Evolutionary conservation across 83 land plant species (phyloP), one percentile per base, ranked within the genome.

Genomic region (Picea mariana): DNA sequence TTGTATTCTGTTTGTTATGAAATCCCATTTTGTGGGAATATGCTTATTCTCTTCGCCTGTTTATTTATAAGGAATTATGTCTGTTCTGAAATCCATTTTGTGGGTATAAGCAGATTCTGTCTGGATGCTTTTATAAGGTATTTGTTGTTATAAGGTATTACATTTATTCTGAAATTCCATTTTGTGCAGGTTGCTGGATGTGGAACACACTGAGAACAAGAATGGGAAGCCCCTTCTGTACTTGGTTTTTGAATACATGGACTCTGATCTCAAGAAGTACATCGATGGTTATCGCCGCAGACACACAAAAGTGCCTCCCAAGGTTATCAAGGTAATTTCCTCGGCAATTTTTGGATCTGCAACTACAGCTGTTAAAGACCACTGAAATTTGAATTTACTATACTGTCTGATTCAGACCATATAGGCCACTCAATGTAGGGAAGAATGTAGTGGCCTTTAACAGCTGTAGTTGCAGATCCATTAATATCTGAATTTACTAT

Each of bases 221-320:
- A 86, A 83, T 72, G 91, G 91, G 20, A 92, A 91, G 87, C 93
- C 95, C 3, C 87, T 94, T 11, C 84, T 97, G 4, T 97, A 94
- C 76, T 79, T 97, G 82, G 98, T 94, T 12, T 97, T 97, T 81
- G 95, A 97, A 82, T 95, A 85, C 88, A 90, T 97, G 89, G 97
- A 95, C 83, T 87, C 94, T 21, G 99, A 97, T 85, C 94, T 95
- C 5, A 95, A 97, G 93, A 92, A 97, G 81, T 95, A 62, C 82
- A 95, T 97, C 58, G 82, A 92, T 18, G 65, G 85, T 31, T 88
- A 86, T 75, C 67, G 92, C 9, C 81, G 82, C 40, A 68, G 83
- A 9, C 86, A 86, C 38, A 83, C 79, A 62, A 49, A 38, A 13
- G 71, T 92, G 64, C 94, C 91, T 15, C 58, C 80, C 4, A 80